These are phyloP conservation scores for Vicia sativa DNA, from an alignment of 306 rosid genomes.

Conservation along the genomic window DNA sequence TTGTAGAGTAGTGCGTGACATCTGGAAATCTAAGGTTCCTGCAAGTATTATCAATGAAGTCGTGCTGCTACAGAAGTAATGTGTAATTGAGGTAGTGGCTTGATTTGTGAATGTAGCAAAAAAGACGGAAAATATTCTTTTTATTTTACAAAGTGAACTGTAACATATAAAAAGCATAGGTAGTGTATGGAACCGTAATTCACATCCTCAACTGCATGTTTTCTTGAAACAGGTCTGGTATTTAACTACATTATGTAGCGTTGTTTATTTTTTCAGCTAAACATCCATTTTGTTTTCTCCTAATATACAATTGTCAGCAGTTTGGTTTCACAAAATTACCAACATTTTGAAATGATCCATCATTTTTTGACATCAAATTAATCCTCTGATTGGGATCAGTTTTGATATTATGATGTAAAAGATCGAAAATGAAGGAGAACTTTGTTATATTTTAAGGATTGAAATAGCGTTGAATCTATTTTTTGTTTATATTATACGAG, in stretches of 20 bases:
- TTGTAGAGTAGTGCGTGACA: too few relatives aligned
- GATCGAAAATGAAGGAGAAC: constrained; percentile 23
- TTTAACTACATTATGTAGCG: constrained; percentile 5
- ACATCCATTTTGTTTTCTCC: constrained; percentile 4
- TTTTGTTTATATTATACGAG: background rate
- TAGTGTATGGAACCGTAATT: too few relatives aligned
- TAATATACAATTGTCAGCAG: background rate
- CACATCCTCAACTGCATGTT: constrained; percentile 95
- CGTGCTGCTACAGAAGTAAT: too few relatives aligned
- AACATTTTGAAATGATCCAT: constrained; percentile 5
- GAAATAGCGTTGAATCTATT: constrained; percentile 21
- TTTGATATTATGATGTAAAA: constrained; percentile 16
- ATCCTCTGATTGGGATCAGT: background rate
- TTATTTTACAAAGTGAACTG: too few relatives aligned
- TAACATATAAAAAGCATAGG: too few relatives aligned
- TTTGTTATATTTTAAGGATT: constrained; percentile 12
- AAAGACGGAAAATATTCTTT: too few relatives aligned
- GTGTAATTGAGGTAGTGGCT: too few relatives aligned
- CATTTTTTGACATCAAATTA: constrained; percentile 6
- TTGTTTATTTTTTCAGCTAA: background rate
- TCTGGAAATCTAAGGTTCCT: too few relatives aligned
- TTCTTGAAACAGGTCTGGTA: constrained; percentile 83
- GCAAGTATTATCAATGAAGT: too few relatives aligned
- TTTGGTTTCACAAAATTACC: background rate
- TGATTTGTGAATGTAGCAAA: too few relatives aligned